Evolutionary conservation across 2,329 filamentous ascomycete genomes (phyloP).

Genomic region (Aspergillus hiratsukae): DNA sequence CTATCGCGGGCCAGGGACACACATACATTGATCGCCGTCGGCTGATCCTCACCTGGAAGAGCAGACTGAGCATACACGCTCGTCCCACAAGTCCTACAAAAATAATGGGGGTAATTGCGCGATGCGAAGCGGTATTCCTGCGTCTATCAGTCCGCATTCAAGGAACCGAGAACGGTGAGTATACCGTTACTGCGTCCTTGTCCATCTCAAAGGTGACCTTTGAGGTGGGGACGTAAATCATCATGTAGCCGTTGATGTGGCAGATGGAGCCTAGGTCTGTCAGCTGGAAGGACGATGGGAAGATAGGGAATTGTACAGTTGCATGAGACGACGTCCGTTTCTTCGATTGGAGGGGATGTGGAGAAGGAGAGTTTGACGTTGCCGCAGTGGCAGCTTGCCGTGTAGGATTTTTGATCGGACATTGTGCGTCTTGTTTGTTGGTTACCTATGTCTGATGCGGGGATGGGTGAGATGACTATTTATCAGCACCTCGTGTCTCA

Average conservation of each 20-base stretch:
- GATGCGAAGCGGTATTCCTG: constrained; percentile 26
- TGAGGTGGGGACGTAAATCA: constrained; percentile 20
- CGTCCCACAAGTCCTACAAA: constrained; percentile 28
- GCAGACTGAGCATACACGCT: constrained; percentile 21
- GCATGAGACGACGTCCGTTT: constrained; percentile 14
- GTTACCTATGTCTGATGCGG: background rate
- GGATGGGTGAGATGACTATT: background rate
- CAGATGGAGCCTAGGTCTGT: constrained; percentile 25
- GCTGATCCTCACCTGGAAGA: constrained; percentile 15
- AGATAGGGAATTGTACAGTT: constrained; percentile 12
- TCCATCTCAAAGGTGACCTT: constrained; percentile 19
- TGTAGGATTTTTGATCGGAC: constrained; percentile 2
- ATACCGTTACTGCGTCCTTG: constrained; percentile 20
- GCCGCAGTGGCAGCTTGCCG: constrained; percentile 20
- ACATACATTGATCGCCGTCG: constrained; percentile 27
- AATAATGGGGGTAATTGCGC: constrained; percentile 23
- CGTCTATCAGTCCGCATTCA: background rate
- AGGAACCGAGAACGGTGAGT: background rate
- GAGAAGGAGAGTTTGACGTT: constrained; percentile 17
- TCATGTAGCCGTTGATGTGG: constrained; percentile 26
- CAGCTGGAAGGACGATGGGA: too few species aligned
- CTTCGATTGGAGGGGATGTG: constrained; percentile 12
- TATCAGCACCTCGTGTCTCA: background rate
- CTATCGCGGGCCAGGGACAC: background rate
- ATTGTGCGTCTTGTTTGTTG: background rate